Base-by-base conservation (phyloP, 257 asterid species). In the Nicotiana attenuata region DNA sequence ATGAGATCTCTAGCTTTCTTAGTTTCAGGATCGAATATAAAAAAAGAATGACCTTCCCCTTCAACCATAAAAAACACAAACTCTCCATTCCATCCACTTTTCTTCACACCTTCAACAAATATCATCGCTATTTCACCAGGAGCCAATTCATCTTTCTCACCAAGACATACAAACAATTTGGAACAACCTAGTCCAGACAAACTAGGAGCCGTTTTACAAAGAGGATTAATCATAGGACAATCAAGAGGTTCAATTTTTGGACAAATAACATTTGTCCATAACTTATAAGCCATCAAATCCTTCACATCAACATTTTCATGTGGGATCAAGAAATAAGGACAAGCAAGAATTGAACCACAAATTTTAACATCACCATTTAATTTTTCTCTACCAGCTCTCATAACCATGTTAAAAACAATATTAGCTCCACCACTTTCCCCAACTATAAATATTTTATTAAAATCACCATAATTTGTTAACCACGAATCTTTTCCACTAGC, bases 391-490 rank as follows among this genome's bases (percentile, higher is more conserved):
- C 86, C 90, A 31, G 83, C 80, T 4, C 85, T 81, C 33, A 88
- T 16, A 10, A 78, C 81, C 1, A 84, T 26, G 55, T 77, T 69
- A 65, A 82, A 87, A 20, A 80, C 88, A 8, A 86, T 80, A 15
- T 82, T 88, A 3, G 73, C 91, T 1, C 85, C 87, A 64, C 88
- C 84, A 77, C 87, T 86, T 31, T 88, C 89, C 0, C 90, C 81
- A 64, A 87, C 90, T 26, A 89, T 8, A 81, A 77, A 89, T 4
- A 91, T 2, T 11, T 71, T 82, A 2, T 16, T 10, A 50, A 91
- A 83, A 24, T 91, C 87, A 20, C 86, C 94, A 53, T 89, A 82
- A n/a, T 75, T 77, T 22, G 76, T n/a, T 20, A 92, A 60, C 94
- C 91, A 86, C 5, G 66, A 13, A 3, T 83, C 89, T n/a, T 19